These are phyloP conservation scores for Fraxinus albicans DNA, from an alignment of 305 asterid genomes.

Conservation along the genomic window DNA sequence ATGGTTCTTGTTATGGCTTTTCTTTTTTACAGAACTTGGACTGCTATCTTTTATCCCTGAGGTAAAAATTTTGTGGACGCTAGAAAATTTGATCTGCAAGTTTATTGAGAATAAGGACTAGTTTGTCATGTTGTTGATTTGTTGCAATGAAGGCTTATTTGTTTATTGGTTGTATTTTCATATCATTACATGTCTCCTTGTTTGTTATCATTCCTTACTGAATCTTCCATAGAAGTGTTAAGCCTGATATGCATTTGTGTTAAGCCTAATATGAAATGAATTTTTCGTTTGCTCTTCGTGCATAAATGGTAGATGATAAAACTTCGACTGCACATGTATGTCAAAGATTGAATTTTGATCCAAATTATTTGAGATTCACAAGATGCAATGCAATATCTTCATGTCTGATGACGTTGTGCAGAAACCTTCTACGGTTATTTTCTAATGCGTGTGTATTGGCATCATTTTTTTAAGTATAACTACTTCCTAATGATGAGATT, in stretches of 20 bases:
- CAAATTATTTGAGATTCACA: background rate
- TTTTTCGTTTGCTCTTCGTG: background rate
- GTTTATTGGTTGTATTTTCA: background rate
- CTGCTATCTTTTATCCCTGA: background rate
- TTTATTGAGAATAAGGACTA: background rate
- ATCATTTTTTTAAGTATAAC: background rate
- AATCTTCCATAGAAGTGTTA: background rate
- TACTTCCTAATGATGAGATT: background rate
- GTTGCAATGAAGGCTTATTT: background rate
- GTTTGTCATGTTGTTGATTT: background rate
- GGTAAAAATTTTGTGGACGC: background rate
- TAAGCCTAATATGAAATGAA: background rate
- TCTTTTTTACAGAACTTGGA: conserved; percentile 16
- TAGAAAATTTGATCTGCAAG: background rate
- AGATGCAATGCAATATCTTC: background rate
- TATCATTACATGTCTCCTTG: background rate
- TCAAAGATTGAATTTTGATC: background rate
- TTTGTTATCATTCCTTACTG: background rate
- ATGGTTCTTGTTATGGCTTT: background rate
- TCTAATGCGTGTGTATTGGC: background rate
- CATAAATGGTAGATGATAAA: background rate
- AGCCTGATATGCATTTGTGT: no score
- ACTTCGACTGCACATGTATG: background rate
- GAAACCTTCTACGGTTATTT: background rate
- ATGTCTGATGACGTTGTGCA: background rate